A percentile compares a stretch with the other conserved stretches of the same genome.
Evolutionary conservation across 495 filamentous ascomycete species (phyloP).

Genomic region (Barbatosphaeria neglecta): DNA sequence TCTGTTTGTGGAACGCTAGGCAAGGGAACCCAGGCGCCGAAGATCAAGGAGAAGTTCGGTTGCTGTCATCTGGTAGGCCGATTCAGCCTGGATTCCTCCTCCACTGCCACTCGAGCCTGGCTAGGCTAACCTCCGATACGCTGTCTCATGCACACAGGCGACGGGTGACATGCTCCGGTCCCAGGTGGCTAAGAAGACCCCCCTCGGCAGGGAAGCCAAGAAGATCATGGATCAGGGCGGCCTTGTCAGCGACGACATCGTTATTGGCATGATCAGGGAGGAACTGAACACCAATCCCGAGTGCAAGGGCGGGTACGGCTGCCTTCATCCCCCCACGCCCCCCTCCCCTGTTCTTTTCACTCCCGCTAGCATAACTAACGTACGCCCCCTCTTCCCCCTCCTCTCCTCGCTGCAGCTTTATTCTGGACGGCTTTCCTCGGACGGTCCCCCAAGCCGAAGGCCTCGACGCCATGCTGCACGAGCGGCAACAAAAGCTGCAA

Average conservation of each 20-base stretch:
- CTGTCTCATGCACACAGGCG: too few species aligned
- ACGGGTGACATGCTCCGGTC: constrained; percentile 99
- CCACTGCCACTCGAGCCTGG: too few species aligned
- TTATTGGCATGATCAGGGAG: constrained; percentile 97
- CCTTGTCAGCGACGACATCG: constrained; percentile 96
- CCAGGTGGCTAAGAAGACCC: constrained; percentile 96
- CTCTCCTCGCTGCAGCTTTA: constrained; percentile 54
- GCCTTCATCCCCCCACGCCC: not conserved
- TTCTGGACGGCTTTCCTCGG: constrained; percentile 95
- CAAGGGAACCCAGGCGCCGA: constrained; percentile 97
- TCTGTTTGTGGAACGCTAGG: constrained; percentile 40
- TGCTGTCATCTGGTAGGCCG: constrained; percentile 84
- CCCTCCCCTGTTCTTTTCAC: not conserved
- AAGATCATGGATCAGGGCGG: constrained; percentile 99
- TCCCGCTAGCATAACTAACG: constrained; percentile 1
- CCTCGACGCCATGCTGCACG: constrained; percentile 79
- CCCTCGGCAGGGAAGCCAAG: constrained; percentile 91
- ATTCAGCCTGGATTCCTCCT: constrained; percentile 8
- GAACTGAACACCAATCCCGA: constrained; percentile 88
- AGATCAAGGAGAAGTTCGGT: constrained; percentile 93
- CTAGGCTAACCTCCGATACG: too few species aligned
- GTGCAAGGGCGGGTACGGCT: constrained; percentile 85
- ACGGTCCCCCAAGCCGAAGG: constrained; percentile 91
- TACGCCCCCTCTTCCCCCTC: not conserved
- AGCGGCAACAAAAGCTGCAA: constrained; percentile 65